Evolutionary conservation across 2,329 filamentous ascomycete species (phyloP).

Genomic region (Sclerotinia nivalis): DNA sequence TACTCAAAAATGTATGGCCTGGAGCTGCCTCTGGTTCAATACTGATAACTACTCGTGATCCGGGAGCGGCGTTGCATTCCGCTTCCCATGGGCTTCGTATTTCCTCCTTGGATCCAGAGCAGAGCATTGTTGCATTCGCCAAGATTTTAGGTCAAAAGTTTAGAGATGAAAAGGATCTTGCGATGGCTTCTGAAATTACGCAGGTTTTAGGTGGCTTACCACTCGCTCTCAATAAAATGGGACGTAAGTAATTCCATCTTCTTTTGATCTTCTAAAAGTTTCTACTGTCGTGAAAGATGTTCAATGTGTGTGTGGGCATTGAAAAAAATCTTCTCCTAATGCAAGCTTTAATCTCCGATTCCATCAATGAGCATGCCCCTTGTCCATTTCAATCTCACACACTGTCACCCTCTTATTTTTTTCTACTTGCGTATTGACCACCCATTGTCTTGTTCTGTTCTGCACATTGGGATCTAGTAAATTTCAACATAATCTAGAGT

Average conservation of each 20-base stretch:
- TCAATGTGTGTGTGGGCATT: too few relatives aligned
- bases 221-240: constrained; percentile 24
- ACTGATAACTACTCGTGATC: constrained; percentile 31
- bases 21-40: constrained; percentile 25
- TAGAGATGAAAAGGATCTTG: background rate
- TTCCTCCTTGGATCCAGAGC: background rate
- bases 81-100: constrained; percentile 6
- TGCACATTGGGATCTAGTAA: too few relatives aligned
- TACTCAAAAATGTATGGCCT: constrained; percentile 31
- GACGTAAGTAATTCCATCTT: background rate
- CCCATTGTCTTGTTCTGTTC: too few relatives aligned
- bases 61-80: background rate
- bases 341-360: too few relatives aligned
- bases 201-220: constrained; percentile 23
- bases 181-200: constrained; percentile 1
- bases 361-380: too few relatives aligned
- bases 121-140: constrained; percentile 6
- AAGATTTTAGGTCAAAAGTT: constrained; percentile 3
- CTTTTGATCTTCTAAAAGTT: too few relatives aligned
- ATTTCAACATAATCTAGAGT: too few relatives aligned
- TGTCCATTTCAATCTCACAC: too few relatives aligned
- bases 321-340: too few relatives aligned
- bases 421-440: too few relatives aligned
- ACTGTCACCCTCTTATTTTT: too few relatives aligned
- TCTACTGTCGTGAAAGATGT: too few relatives aligned